Conservation (phyloP, 1,139 yeast species). For the Suhomyces ambrosiae region DNA sequence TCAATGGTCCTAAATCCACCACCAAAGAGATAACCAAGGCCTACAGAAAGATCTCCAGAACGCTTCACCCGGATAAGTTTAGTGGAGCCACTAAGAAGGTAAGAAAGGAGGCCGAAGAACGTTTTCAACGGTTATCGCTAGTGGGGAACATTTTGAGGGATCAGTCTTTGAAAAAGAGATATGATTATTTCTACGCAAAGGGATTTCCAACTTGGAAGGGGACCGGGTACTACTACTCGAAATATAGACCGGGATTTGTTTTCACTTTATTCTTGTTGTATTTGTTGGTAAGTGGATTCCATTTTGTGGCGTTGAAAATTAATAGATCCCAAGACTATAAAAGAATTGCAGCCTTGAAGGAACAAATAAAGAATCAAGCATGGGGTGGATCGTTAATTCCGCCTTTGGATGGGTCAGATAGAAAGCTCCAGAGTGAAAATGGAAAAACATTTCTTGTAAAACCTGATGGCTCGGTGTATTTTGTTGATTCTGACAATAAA, state of each 20-base stretch:
- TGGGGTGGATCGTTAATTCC: conserved; percentile 57
- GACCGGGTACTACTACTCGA: conserved; percentile 51
- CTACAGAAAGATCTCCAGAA: conserved; percentile 68
- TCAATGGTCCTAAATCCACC: conserved; percentile 55
- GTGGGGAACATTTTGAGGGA: conserved; percentile 73
- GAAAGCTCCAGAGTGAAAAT: conserved; percentile 38
- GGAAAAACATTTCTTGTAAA: conserved; percentile 68
- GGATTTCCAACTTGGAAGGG: conserved; percentile 88
- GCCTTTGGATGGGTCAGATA: conserved; percentile 49
- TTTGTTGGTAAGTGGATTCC: conserved; percentile 56
- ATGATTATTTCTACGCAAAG: conserved; percentile 78
- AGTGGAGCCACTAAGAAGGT: conserved; percentile 41
- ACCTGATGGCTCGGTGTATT: conserved; percentile 67
- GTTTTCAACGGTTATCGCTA: conserved; percentile 73
- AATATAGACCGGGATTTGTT: conserved; percentile 62
- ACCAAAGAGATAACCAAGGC: conserved; percentile 71
- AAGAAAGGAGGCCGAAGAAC: conserved; percentile 52
- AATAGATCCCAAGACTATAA: conserved; percentile 62
- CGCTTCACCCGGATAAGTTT: conserved; percentile 82
- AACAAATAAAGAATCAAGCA: conserved; percentile 57
- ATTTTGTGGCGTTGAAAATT: conserved; percentile 56
- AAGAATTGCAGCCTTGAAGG: conserved; percentile 55
- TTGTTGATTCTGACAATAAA: conserved; percentile 55
- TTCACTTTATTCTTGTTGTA: conserved; percentile 54
- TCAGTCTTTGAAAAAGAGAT: conserved; percentile 64